Evolutionary conservation across 202 grass and related monocot genomes (phyloP).

Genomic region (Carex sylvatica): DNA sequence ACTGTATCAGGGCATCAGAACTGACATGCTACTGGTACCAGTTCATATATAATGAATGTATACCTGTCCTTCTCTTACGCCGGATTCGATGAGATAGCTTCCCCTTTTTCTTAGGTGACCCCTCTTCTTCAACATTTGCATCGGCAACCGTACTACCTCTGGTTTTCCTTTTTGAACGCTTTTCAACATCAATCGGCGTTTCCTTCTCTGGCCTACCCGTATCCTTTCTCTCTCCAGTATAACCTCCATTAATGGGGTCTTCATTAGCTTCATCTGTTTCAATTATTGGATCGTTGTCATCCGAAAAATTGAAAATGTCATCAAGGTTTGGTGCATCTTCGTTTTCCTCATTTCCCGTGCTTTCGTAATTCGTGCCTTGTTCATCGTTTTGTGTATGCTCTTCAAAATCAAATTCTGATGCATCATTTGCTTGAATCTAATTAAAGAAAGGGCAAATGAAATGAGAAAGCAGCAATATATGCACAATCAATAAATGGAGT

Average conservation of each 20-base stretch:
- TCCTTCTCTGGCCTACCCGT: neutral
- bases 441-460: neutral
- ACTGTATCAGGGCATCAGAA: neutral
- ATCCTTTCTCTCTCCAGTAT: neutral
- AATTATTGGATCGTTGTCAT: slow-evolving; percentile 1
- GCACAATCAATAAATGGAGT: neutral
- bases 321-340: slow-evolving; percentile 12
- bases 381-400: slow-evolving; percentile 13
- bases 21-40: neutral
- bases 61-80: slow-evolving; percentile 27
- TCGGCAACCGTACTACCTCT: neutral
- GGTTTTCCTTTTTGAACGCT: neutral
- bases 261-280: slow-evolving; percentile 1
- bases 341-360: neutral
- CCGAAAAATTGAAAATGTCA: slow-evolving; percentile 18
- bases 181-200: neutral
- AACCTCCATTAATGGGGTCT: neutral
- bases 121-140: neutral
- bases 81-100: slow-evolving; percentile 12
- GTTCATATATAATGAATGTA: neutral
- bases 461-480: neutral
- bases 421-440: slow-evolving; percentile 20
- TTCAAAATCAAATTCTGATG: neutral
- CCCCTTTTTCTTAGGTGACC: neutral
- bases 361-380: neutral